A percentile compares a stretch with the other conserved stretches of the same genome.
phyloP scores from a whole-genome alignment of 371 early-diverging fungal species.

The Circinella minor region DNA sequence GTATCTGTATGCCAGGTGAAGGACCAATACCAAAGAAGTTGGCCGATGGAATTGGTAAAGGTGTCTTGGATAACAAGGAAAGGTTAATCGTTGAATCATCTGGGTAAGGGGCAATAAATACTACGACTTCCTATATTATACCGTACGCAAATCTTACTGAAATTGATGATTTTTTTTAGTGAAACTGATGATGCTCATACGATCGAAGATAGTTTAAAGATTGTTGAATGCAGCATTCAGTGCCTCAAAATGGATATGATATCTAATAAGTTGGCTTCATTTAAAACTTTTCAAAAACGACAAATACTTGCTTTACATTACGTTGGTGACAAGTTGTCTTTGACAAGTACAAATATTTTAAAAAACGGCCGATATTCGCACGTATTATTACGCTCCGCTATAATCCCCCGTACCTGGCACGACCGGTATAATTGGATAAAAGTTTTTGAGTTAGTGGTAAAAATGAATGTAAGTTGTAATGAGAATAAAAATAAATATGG shows the following conservation, averaged over 20 bases:
- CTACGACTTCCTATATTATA: slow-evolving; percentile 4
- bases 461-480: slow-evolving; percentile 16
- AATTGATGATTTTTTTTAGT: slow-evolving; percentile 6
- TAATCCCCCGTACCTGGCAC: slow-evolving; percentile 15
- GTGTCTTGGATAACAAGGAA: slow-evolving; percentile 9
- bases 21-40: slow-evolving; percentile 10
- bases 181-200: slow-evolving; percentile 19
- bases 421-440: slow-evolving; percentile 15
- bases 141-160: slow-evolving; percentile 2
- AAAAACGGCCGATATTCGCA: slow-evolving; percentile 2
- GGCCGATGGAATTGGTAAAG: slow-evolving; percentile 9
- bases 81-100: slow-evolving; percentile 17
- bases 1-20: slow-evolving; percentile 9
- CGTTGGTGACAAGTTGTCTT: slow-evolving; percentile 15
- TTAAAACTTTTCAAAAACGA: slow-evolving; percentile 6
- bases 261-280: slow-evolving; percentile 1
- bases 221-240: slow-evolving; percentile 18
- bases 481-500: background rate
- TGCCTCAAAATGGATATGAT: slow-evolving; percentile 15
- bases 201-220: slow-evolving; percentile 14
- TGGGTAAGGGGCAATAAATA: slow-evolving; percentile 12
- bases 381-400: slow-evolving; percentile 10
- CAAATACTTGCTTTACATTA: slow-evolving; percentile 11
- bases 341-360: slow-evolving; percentile 1
- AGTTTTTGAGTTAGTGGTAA: slow-evolving; percentile 17